Evolutionary conservation across 108 stramenopile species (phyloP), one percentile per base, ranked within the genome.

Genomic region (Aurantiochytrium sp.): DNA sequence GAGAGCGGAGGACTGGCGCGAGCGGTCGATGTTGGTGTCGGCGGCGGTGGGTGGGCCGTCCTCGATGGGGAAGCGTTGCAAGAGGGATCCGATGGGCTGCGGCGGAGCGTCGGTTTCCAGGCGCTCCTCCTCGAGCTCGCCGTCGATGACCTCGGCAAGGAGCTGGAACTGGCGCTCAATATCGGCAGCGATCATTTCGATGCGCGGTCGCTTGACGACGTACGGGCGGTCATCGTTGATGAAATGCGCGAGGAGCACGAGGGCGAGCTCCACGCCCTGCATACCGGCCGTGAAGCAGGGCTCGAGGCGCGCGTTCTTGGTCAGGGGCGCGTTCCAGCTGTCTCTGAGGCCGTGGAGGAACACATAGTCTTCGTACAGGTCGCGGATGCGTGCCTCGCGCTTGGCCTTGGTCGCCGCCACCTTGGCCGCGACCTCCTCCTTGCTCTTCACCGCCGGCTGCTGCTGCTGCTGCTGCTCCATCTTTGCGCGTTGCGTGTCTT

Each of bases 91-190:
- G 44, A 58, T n/a, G 42, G 72, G 49, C 73, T 87, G 88, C n/a
- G 60, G 35, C 47, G 49, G 14, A 25, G 28, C 21, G 58, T 53
- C 16, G 25, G 73, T 83, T 58, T 42, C 83, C 44, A 44, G 72
- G 55, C 55, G 29, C 58, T 91, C 90, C 21, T 91, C 90, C 69
- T 91, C 90, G 44, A 91, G 88, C 88, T 91, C 90, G 14, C 90
- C 88, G 58, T 91, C 90, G 58, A 88, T 58, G 72, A 91, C 58
- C 72, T 91, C 90, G 12, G 88, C 90, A 47, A 90, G 87, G 43
- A 91, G 60, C 28, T 19, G 53, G 18, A 73, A 89, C 58, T 91
- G 90, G 21, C 44, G 43, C 64, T 71, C 25, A 23, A 91, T 58
- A 58, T 91, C 90, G 14, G 60, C 72, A 10, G 88, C 72, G 18